phyloP scores from a whole-genome alignment of 2,329 filamentous ascomycete genomes.

The Periconia sp. region DNA sequence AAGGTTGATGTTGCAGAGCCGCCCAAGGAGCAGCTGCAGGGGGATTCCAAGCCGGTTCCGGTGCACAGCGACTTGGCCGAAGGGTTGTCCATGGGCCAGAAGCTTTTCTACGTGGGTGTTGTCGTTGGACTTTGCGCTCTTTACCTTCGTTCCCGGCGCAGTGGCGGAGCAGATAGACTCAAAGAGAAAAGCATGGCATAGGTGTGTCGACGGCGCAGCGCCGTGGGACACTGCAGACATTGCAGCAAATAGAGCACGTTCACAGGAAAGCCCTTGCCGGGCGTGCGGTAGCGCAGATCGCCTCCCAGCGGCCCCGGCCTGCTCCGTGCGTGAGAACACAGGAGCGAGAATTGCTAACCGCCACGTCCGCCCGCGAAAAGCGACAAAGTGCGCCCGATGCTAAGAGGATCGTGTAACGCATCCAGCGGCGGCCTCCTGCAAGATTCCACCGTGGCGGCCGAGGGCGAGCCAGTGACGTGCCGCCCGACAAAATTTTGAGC shows the following conservation, averaged over 20 bases:
- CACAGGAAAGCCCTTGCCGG: constrained; percentile 11
- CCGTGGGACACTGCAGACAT: no score
- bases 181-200: constrained; percentile 52
- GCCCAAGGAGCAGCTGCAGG: constrained; percentile 26
- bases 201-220: no score
- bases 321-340: constrained; percentile 1
- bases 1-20: constrained; percentile 32
- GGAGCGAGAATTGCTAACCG: not conserved
- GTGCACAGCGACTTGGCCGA: constrained; percentile 25
- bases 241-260: constrained; percentile 15
- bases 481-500: constrained; percentile 15
- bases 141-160: constrained; percentile 47
- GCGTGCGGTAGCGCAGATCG: constrained; percentile 12
- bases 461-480: constrained; percentile 16
- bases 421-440: not conserved
- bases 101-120: constrained; percentile 52
- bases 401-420: constrained; percentile 3
- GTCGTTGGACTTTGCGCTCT: constrained; percentile 51
- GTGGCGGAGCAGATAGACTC: constrained; percentile 19
- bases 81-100: constrained; percentile 52
- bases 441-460: no score
- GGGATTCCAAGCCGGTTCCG: constrained; percentile 24
- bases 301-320: no score
- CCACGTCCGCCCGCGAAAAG: constrained; percentile 10
- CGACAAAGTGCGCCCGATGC: not conserved